These are phyloP conservation scores for Chiua sp. DNA, from an alignment of 1,284 basidiomycete species.

Conservation along the genomic window DNA sequence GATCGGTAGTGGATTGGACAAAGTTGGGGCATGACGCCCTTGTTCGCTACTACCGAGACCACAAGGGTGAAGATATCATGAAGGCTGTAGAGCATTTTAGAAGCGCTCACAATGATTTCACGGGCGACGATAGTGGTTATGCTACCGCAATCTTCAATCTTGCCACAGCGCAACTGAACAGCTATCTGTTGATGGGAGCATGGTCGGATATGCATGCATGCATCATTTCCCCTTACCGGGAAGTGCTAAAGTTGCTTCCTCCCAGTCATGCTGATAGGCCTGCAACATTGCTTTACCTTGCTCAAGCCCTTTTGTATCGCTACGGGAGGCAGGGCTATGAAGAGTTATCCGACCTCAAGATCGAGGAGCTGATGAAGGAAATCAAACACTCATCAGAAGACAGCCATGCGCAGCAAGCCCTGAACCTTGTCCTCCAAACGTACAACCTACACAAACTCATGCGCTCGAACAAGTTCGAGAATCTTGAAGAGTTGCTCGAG, in stretches of 20 bases:
- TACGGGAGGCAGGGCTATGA: not conserved
- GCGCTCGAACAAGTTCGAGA: not conserved
- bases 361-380: not conserved
- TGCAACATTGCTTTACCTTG: slow-evolving; percentile 3
- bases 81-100: not conserved
- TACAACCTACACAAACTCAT: not conserved
- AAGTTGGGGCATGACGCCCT: not conserved
- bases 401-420: slow-evolving; percentile 4
- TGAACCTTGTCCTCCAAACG: not conserved
- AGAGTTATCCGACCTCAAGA: not conserved
- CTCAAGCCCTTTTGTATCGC: slow-evolving; percentile 3
- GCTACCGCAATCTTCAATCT: slow-evolving; percentile 18
- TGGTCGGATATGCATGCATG: not conserved
- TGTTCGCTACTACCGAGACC: not conserved
- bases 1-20: not conserved
- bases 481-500: not conserved
- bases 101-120: not conserved
- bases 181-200: not conserved
- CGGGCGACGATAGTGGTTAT: not conserved
- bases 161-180: slow-evolving; percentile 8
- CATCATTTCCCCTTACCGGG: slow-evolving; percentile 5
- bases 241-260: not conserved
- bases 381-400: not conserved
- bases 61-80: not conserved
- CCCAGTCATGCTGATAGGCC: slow-evolving; percentile 3